Evolutionary conservation across 2,329 filamentous ascomycete species (phyloP), one percentile per base, ranked within the genome.

Genomic region (Aureobasidium vineae): DNA sequence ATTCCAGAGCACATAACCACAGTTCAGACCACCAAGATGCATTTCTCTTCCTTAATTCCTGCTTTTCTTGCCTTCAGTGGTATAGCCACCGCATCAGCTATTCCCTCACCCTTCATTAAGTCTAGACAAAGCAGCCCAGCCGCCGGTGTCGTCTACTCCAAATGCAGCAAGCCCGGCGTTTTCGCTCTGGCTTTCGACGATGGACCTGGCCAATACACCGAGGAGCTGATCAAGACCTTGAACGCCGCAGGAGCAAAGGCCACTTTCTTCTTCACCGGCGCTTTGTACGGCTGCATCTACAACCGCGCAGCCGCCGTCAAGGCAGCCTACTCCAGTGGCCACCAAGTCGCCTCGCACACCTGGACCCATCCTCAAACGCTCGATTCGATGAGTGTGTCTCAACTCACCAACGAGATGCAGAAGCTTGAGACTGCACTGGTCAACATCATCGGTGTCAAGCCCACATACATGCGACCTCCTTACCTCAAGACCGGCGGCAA

Each of bases 131-230:
- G 41, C 38, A 50, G 61, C 21, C 61, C 61, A 33, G 61, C 61
- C 1, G 61, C 61, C 5, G 65, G 65, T 36, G 16, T 47, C 1
- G 57, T 67, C 45, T 53, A 61, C 45, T 56, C 16, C 57, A 52
- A 63, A 19, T 67, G 56, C 49, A 54, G 45, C 38, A 36, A 63
- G 15, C 65, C 65, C 16, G 57, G 57, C 7, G 76, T 94, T 28
- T 82, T 96, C n/a, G 92, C 91, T 0, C 82, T 97, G 43, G 96
- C 91, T 0, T 89, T 97, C 72, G 92, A 97, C 79, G 92, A 97
- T 78, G 90, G 88, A 33, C 92, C 92, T 0, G 93, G 90, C 1
- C 77, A 83, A 52, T 83, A 90, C 76, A 96, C 92, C 2, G 73
- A 77, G 54, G 85, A 88, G 66, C 92, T 97, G 67, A 79, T 92